phyloP scores from a whole-genome alignment of 140 eudicot genomes.

The Erigeron philadelphicus region DNA sequence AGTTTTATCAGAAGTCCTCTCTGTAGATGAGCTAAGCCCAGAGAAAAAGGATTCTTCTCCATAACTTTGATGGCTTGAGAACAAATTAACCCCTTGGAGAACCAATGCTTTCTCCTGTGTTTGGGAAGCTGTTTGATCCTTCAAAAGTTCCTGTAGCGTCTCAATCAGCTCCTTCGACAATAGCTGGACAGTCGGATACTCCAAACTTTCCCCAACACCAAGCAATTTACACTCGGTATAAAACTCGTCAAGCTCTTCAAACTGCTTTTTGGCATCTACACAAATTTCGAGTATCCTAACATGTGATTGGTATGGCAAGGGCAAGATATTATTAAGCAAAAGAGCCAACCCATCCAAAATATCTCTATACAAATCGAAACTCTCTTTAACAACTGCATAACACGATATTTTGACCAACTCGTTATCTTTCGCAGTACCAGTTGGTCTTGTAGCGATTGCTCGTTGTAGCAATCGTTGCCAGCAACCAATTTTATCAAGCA shows the following conservation, averaged over 20 bases:
- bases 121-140: constrained; percentile 33
- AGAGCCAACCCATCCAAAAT: constrained; percentile 50
- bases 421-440: constrained; percentile 42
- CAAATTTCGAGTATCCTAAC: constrained; percentile 44
- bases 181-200: constrained; percentile 48
- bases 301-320: constrained; percentile 45
- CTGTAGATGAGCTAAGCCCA: background rate
- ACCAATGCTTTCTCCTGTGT: constrained; percentile 8
- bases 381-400: constrained; percentile 52
- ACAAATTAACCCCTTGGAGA: background rate
- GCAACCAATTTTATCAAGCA: constrained; percentile 43
- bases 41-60: constrained; percentile 24
- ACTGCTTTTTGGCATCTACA: constrained; percentile 50
- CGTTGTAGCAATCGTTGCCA: constrained; percentile 62
- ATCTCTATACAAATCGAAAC: constrained; percentile 60
- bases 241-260: constrained; percentile 45
- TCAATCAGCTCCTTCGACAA: constrained; percentile 46
- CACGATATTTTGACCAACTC: constrained; percentile 45
- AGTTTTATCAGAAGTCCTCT: background rate
- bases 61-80: constrained; percentile 3
- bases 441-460: constrained; percentile 59
- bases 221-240: constrained; percentile 42
- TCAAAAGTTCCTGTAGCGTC: constrained; percentile 55
- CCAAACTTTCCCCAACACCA: constrained; percentile 43
- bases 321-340: constrained; percentile 48